phyloP scores from a whole-genome alignment of 345 rosid species.

The Syzygium grande region DNA sequence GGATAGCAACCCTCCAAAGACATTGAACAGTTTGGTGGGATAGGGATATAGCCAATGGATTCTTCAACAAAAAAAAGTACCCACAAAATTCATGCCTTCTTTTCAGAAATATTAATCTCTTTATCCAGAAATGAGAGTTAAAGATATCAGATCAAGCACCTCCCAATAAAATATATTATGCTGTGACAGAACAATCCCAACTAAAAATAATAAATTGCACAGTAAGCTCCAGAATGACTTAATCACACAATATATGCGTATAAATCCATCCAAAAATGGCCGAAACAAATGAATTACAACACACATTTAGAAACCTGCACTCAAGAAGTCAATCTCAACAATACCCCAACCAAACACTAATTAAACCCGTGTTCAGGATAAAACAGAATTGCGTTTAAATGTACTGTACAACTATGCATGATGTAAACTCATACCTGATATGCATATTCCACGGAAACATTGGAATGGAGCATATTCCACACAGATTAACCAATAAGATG shows the following conservation, averaged over 20 bases:
- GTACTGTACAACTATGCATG: not conserved
- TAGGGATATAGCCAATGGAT: too few relatives aligned
- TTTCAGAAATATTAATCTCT: too few relatives aligned
- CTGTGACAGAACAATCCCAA: not conserved
- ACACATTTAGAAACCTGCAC: not conserved
- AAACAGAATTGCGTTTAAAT: not conserved
- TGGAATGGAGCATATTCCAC: not conserved
- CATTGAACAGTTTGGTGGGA: too few relatives aligned
- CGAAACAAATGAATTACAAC: not conserved
- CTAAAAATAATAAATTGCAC: not conserved
- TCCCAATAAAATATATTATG: too few relatives aligned
- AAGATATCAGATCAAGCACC: not conserved
- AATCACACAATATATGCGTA: not conserved
- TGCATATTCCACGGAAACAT: not conserved
- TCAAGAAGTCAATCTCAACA: not conserved
- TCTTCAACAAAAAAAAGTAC: too few relatives aligned
- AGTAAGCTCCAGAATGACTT: not conserved
- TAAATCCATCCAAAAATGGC: not conserved
- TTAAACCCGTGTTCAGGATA: not conserved
- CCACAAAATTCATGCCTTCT: too few relatives aligned
- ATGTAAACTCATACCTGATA: not conserved
- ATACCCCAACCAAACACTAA: not conserved
- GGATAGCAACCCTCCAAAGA: too few relatives aligned
- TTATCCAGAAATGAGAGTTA: not conserved
- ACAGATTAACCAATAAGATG: not conserved